Evolutionary conservation across 2,329 filamentous ascomycete species (phyloP).

Genomic region (Myotisia sp.): DNA sequence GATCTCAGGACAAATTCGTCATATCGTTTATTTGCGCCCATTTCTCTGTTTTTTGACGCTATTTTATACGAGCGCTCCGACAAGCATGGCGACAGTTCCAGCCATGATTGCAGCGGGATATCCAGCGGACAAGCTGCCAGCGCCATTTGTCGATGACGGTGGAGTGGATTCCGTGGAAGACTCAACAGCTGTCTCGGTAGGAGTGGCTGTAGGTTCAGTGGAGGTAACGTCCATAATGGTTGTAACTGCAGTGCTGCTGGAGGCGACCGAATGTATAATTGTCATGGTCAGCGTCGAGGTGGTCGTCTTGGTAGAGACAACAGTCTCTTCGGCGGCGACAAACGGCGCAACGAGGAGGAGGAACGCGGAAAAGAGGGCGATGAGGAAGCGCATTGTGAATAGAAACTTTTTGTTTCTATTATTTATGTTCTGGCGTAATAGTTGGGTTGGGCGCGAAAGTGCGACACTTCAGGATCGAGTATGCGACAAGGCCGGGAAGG

Average conservation of each 20-base stretch:
- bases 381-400: conserved; percentile 25
- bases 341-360: conserved; percentile 20
- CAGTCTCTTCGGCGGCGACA: conserved; percentile 20
- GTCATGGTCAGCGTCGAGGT: conserved; percentile 31
- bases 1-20: no score
- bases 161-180: conserved; percentile 3
- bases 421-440: no score
- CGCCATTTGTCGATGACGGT: background rate
- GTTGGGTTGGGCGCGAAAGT: no score
- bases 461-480: no score
- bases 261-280: conserved; percentile 13
- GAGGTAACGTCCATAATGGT: conserved; percentile 11
- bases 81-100: conserved; percentile 25
- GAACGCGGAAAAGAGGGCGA: conserved; percentile 21
- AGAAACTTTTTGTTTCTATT: no score
- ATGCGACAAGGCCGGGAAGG: no score
- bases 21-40: no score
- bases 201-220: background rate
- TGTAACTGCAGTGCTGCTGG: conserved; percentile 11
- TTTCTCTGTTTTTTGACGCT: no score
- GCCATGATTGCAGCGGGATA: conserved; percentile 23
- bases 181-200: background rate
- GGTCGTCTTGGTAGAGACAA: conserved; percentile 29
- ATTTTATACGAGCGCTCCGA: conserved; percentile 23
- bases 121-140: conserved; percentile 1